A percentile compares a stretch with the other conserved stretches of the same genome.
These are phyloP conservation scores for Ascomycota sp. DNA, from an alignment of 2,329 filamentous ascomycete genomes.

Conservation along the genomic window DNA sequence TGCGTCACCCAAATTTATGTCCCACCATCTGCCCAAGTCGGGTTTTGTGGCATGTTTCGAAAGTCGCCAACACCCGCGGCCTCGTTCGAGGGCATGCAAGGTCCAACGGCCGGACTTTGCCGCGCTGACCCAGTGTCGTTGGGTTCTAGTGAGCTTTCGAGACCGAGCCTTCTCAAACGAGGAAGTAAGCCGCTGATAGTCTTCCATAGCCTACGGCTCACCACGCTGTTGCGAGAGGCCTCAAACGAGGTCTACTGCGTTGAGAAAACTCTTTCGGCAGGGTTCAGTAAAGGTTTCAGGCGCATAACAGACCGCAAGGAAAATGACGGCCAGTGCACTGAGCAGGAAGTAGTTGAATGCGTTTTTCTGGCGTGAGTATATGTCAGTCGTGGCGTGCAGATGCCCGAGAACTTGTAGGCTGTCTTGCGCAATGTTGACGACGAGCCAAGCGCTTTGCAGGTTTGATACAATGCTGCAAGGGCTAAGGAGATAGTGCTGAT, in stretches of 20 bases:
- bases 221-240: conserved; percentile 13
- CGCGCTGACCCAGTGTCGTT: neutral
- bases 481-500: conserved; percentile 19
- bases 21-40: neutral
- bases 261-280: conserved; percentile 12
- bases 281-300: conserved; percentile 18
- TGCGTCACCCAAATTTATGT: neutral
- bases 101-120: neutral
- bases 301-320: conserved; percentile 23
- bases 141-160: conserved; percentile 4
- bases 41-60: neutral
- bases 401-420: conserved; percentile 6
- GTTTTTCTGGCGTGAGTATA: conserved; percentile 8
- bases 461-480: conserved; percentile 15
- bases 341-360: conserved; percentile 9
- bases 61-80: neutral
- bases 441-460: conserved; percentile 12
- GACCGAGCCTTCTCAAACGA: conserved; percentile 8
- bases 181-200: conserved; percentile 15
- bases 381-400: conserved; percentile 7
- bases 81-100: neutral
- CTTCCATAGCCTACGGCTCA: conserved; percentile 14
- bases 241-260: conserved; percentile 12
- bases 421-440: conserved; percentile 11
- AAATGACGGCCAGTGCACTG: conserved; percentile 14